These are phyloP conservation scores for Neofusicoccum umdonicola DNA, from an alignment of 2,329 filamentous ascomycete species.

Conservation along the genomic window DNA sequence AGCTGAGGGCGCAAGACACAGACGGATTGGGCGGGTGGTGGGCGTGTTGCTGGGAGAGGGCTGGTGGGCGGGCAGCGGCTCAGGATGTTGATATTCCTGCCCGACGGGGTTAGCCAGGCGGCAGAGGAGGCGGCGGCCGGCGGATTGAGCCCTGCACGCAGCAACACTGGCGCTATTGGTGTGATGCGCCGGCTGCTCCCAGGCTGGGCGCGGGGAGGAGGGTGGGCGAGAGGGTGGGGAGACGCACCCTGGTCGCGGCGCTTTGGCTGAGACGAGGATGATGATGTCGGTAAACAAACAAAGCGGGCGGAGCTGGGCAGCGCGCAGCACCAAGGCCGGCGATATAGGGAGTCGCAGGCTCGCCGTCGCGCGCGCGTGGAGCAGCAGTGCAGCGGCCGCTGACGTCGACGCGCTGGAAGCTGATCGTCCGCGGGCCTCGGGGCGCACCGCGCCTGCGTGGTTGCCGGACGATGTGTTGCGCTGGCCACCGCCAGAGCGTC, in stretches of 20 bases:
- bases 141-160: constrained; percentile 14
- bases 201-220: not conserved
- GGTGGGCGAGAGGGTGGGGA: not conserved
- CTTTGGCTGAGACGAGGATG: not conserved
- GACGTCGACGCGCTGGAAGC: constrained; percentile 1
- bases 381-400: not conserved
- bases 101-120: constrained; percentile 11
- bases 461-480: not conserved
- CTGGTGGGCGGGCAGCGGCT: not conserved
- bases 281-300: constrained; percentile 17
- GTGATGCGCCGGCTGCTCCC: not conserved
- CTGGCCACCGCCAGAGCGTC: not conserved
- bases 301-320: not conserved
- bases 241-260: constrained; percentile 5
- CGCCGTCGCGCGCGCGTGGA: constrained; percentile 1
- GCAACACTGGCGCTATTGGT: constrained; percentile 13
- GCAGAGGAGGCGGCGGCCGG: not conserved
- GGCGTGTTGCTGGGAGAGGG: not conserved
- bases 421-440: not conserved
- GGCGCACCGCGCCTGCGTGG: not conserved
- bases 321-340: not conserved
- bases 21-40: not conserved
- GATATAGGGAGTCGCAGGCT: not conserved
- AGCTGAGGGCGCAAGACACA: not conserved
- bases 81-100: constrained; percentile 16